Percentiles rank a stretch among this genome's conserved stretches.
Conservation (phyloP, 1,139 yeast species). For the Yamadazyma taylorii region DNA sequence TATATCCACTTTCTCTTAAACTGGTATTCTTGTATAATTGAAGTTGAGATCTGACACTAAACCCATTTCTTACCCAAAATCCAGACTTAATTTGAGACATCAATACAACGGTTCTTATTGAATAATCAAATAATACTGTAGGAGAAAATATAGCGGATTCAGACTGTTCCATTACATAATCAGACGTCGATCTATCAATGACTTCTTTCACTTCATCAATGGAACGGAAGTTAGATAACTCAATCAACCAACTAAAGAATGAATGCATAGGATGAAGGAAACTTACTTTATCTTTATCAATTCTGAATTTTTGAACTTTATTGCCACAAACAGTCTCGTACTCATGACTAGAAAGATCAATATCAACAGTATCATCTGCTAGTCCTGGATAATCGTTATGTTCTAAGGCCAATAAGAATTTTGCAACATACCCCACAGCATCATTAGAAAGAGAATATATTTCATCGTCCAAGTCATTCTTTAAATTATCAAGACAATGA, state of each 20-base stretch:
- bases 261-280: slow-evolving; percentile 82
- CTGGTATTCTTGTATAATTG: slow-evolving; percentile 81
- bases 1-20: slow-evolving; percentile 77
- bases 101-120: slow-evolving; percentile 67
- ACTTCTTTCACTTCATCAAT: slow-evolving; percentile 20
- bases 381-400: slow-evolving; percentile 29
- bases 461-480: slow-evolving; percentile 16
- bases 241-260: slow-evolving; percentile 69
- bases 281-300: slow-evolving; percentile 52
- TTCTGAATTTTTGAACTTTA: slow-evolving; percentile 27
- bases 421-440: slow-evolving; percentile 34
- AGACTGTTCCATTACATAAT: slow-evolving; percentile 4
- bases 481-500: slow-evolving; percentile 40
- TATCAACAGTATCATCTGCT: slow-evolving; percentile 30
- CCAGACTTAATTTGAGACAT: slow-evolving; percentile 59
- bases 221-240: slow-evolving; percentile 41
- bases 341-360: slow-evolving; percentile 20
- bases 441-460: slow-evolving; percentile 24
- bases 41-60: slow-evolving; percentile 74
- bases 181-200: slow-evolving; percentile 10
- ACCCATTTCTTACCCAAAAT: slow-evolving; percentile 60
- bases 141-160: slow-evolving; percentile 9
- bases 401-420: slow-evolving; percentile 33
- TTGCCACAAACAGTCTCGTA: slow-evolving; percentile 24
- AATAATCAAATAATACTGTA: slow-evolving; percentile 61